Conservation (phyloP, 768 basidiomycete species). For the Floccularia luteovirens region DNA sequence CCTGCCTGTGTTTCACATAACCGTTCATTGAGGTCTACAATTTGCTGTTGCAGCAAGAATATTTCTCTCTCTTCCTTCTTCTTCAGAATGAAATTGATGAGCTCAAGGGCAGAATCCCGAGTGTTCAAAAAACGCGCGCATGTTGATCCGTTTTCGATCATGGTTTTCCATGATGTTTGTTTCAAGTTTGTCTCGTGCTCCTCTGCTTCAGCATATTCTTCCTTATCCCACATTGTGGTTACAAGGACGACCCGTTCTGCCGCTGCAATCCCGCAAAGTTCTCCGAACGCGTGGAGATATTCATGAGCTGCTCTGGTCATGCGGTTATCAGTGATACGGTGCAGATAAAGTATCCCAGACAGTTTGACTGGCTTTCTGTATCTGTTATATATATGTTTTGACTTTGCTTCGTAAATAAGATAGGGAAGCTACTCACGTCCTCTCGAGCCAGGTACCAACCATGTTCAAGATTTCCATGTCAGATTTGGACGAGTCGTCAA, state of each 20-base stretch:
- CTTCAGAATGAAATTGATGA: slow-evolving; percentile 11
- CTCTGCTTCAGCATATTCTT: slow-evolving; percentile 7
- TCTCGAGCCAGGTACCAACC: slow-evolving; percentile 6
- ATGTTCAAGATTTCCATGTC: slow-evolving; percentile 5
- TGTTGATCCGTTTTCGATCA: slow-evolving; percentile 18
- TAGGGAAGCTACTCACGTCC: slow-evolving; percentile 4
- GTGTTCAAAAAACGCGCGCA: slow-evolving; percentile 14
- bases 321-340: slow-evolving; percentile 29
- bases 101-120: slow-evolving; percentile 15
- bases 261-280: slow-evolving; percentile 15
- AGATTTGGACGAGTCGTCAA: background rate
- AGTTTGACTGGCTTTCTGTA: slow-evolving; percentile 16
- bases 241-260: slow-evolving; percentile 22
- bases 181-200: slow-evolving; percentile 19
- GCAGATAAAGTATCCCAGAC: slow-evolving; percentile 28
- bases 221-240: slow-evolving; percentile 31
- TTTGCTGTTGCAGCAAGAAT: slow-evolving; percentile 20
- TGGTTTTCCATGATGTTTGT: slow-evolving; percentile 18
- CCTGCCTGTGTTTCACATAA: slow-evolving; percentile 24
- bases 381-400: slow-evolving; percentile 8
- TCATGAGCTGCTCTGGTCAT: slow-evolving; percentile 22
- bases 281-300: slow-evolving; percentile 24
- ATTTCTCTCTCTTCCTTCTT: slow-evolving; percentile 9
- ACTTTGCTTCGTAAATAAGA: background rate
- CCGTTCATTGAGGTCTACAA: slow-evolving; percentile 18